These are phyloP conservation scores for Rheum nobile DNA, from an alignment of 148 eudicot genomes.

Conservation along the genomic window DNA sequence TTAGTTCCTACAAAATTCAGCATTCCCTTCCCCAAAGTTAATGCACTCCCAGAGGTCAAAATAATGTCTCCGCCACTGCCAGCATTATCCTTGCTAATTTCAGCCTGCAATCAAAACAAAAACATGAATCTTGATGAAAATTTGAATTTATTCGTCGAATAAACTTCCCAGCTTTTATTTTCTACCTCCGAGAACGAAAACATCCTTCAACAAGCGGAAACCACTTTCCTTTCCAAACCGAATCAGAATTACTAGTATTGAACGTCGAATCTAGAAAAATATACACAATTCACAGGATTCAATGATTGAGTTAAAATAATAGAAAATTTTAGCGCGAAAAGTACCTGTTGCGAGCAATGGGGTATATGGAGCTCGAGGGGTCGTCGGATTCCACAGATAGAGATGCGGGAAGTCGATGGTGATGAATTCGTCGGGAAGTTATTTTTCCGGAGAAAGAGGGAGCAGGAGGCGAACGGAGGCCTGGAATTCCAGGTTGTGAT, in stretches of 20 bases:
- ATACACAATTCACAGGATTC: background rate
- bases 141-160: background rate
- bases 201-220: background rate
- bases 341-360: background rate
- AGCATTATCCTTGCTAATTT: background rate
- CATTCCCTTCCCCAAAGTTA: slow-evolving; percentile 19
- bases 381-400: background rate
- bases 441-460: background rate
- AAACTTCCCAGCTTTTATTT: background rate
- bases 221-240: background rate
- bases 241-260: background rate
- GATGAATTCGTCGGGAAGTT: background rate
- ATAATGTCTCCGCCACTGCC: background rate
- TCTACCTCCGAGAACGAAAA: background rate
- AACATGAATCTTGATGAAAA: background rate
- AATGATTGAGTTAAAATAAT: background rate
- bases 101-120: background rate
- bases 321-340: background rate
- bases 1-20: slow-evolving; percentile 19
- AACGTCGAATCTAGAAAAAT: background rate
- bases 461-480: background rate
- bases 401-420: background rate
- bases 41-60: slow-evolving; percentile 10
- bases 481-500: background rate
- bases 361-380: background rate